Conservation (phyloP, 2,329 filamentous ascomycete genomes). For the Cercospora beticola region DNA sequence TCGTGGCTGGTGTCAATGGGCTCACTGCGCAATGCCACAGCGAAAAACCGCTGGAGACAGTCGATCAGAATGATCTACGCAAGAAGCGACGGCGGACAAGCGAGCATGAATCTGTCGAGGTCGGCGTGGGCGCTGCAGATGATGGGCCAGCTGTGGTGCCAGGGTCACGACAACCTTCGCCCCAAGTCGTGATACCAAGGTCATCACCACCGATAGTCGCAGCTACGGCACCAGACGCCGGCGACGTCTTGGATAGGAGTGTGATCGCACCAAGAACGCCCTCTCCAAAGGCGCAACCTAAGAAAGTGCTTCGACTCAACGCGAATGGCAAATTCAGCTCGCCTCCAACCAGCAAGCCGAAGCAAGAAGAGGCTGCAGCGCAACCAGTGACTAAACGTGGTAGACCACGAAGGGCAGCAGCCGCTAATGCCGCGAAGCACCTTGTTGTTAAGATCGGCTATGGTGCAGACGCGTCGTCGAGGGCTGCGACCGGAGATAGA, state of each 20-base stretch:
- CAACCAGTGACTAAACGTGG: slow-evolving; percentile 32
- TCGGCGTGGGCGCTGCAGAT: slow-evolving; percentile 4
- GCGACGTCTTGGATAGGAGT: background rate
- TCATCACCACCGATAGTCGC: slow-evolving; percentile 23
- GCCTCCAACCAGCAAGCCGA: slow-evolving; percentile 39
- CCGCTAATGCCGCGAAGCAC: slow-evolving; percentile 12
- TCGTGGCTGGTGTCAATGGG: background rate
- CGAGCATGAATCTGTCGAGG: slow-evolving; percentile 25
- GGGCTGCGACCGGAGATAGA: slow-evolving; percentile 54
- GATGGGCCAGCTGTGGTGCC: background rate
- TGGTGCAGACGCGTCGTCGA: slow-evolving; percentile 49
- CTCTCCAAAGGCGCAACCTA: slow-evolving; percentile 32
- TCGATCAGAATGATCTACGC: slow-evolving; percentile 30
- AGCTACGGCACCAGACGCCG: background rate
- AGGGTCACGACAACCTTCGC: slow-evolving; percentile 11
- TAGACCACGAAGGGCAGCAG: slow-evolving; percentile 33
- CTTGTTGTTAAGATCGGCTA: slow-evolving; percentile 50
- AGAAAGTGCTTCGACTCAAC: slow-evolving; percentile 43
- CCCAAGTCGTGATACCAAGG: slow-evolving; percentile 26
- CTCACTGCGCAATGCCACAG: background rate
- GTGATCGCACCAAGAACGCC: slow-evolving; percentile 5
- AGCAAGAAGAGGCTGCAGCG: slow-evolving; percentile 19
- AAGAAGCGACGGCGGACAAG: slow-evolving; percentile 43
- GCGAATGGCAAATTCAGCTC: slow-evolving; percentile 49
- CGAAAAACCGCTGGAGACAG: background rate